Conservation (phyloP, 805 yeast genomes). For the Hanseniaspora singularis region DNA sequence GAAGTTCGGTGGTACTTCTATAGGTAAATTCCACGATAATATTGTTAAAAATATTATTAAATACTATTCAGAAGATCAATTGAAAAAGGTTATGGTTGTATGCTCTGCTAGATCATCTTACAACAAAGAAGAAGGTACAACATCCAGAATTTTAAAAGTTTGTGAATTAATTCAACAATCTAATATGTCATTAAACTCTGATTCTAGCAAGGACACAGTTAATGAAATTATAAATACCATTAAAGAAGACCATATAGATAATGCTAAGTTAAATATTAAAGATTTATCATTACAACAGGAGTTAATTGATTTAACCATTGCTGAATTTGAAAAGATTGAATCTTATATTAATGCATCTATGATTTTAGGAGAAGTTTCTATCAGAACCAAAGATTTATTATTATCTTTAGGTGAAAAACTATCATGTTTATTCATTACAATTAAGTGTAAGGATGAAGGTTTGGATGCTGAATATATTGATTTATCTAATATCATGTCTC, state of each 20-base stretch:
- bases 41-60: slow-evolving; percentile 78
- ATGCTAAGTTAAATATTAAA: slow-evolving; percentile 48
- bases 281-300: slow-evolving; percentile 36
- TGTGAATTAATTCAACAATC: slow-evolving; percentile 55
- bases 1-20: slow-evolving; percentile 95
- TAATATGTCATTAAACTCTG: slow-evolving; percentile 32
- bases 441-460: slow-evolving; percentile 74
- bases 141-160: slow-evolving; percentile 71
- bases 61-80: slow-evolving; percentile 36
- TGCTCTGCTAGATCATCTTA: slow-evolving; percentile 90
- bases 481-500: slow-evolving; percentile 57
- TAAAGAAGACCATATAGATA: slow-evolving; percentile 63
- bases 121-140: slow-evolving; percentile 90
- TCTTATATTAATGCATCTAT: slow-evolving; percentile 75
- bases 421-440: slow-evolving; percentile 79
- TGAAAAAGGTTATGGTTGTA: slow-evolving; percentile 73
- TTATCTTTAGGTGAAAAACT: slow-evolving; percentile 92
- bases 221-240: slow-evolving; percentile 41
- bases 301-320: slow-evolving; percentile 47
- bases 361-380: slow-evolving; percentile 80
- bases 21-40: slow-evolving; percentile 81
- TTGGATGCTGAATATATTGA: slow-evolving; percentile 67
- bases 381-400: slow-evolving; percentile 77
- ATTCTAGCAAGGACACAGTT: slow-evolving; percentile 40
- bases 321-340: slow-evolving; percentile 55